These are phyloP conservation scores for Talaromyces rugulosus DNA, from an alignment of 2,329 filamentous ascomycete species.

Conservation along the genomic window DNA sequence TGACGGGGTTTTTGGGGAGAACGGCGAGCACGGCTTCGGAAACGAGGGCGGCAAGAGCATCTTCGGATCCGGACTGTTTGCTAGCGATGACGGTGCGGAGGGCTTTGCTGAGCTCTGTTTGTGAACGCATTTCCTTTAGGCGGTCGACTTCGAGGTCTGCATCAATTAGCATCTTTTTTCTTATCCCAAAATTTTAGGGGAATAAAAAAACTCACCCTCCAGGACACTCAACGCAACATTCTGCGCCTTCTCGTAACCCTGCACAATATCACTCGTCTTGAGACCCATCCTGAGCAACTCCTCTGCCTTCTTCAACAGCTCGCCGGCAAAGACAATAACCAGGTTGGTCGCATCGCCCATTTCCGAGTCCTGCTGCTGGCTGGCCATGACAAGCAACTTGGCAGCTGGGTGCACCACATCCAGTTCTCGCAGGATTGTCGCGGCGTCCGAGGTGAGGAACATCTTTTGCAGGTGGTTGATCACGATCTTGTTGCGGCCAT, in stretches of 20 bases:
- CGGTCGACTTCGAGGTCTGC: constrained; percentile 80
- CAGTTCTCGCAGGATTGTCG: constrained; percentile 93
- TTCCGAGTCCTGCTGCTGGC: constrained; percentile 97
- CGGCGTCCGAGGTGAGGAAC: constrained; percentile 96
- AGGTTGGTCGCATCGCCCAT: constrained; percentile 98
- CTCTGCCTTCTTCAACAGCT: constrained; percentile 94
- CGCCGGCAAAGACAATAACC: constrained; percentile 91
- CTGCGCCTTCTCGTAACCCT: constrained; percentile 93
- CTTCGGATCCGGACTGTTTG: constrained; percentile 93
- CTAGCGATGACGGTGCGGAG: constrained; percentile 92
- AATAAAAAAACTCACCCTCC: constrained; percentile 55
- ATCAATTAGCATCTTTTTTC: background rate
- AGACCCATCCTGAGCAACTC: constrained; percentile 93
- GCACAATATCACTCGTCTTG: constrained; percentile 96
- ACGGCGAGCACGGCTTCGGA: constrained; percentile 81
- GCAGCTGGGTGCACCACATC: constrained; percentile 98
- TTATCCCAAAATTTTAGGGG: background rate
- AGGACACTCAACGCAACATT: constrained; percentile 79
- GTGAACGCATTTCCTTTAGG: constrained; percentile 75
- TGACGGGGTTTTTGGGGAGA: constrained; percentile 87
- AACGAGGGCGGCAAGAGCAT: constrained; percentile 79
- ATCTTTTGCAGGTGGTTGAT: constrained; percentile 99
- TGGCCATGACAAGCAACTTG: constrained; percentile 97
- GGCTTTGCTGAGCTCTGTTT: constrained; percentile 86
- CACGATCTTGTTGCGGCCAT: constrained; percentile 98